These are phyloP conservation scores for Cajanus cajan DNA, from an alignment of 306 rosid genomes.

Conservation along the genomic window DNA sequence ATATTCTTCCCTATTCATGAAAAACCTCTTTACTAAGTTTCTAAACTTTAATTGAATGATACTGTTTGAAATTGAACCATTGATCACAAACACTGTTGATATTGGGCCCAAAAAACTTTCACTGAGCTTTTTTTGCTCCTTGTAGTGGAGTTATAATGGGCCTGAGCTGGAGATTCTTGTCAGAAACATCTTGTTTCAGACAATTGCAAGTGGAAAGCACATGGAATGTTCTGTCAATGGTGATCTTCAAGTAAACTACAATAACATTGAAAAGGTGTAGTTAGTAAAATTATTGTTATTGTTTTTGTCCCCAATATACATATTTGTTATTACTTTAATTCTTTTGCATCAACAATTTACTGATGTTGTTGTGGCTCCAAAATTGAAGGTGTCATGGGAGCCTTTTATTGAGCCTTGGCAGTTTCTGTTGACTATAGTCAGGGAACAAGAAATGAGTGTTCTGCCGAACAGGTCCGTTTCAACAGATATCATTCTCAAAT, in stretches of 20 bases:
- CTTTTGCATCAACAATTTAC: conserved; percentile 18
- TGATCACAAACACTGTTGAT: neutral
- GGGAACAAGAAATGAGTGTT: conserved; percentile 64
- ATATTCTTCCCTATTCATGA: neutral
- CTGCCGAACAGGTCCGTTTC: conserved; percentile 56
- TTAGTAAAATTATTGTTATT: neutral
- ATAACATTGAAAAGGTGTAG: conserved; percentile 78
- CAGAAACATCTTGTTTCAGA: conserved; percentile 58
- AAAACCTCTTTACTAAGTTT: neutral
- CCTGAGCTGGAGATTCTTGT: conserved; percentile 75
- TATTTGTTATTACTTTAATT: neutral
- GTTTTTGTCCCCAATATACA: neutral
- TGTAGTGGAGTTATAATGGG: conserved; percentile 85
- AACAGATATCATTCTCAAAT: conserved; percentile 66
- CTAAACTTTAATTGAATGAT: neutral
- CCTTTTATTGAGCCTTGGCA: conserved; percentile 95
- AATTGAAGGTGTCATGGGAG: conserved; percentile 86
- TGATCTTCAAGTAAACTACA: conserved; percentile 70
- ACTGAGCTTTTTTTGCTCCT: neutral
- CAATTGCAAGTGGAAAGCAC: conserved; percentile 43
- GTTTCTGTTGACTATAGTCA: conserved; percentile 53
- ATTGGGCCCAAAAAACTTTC: neutral
- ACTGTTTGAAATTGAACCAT: neutral
- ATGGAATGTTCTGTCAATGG: conserved; percentile 56
- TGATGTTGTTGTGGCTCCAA: conserved; percentile 29